phyloP scores from a whole-genome alignment of 108 stramenopile species.

The Pseudonitzschia delicatissima region DNA sequence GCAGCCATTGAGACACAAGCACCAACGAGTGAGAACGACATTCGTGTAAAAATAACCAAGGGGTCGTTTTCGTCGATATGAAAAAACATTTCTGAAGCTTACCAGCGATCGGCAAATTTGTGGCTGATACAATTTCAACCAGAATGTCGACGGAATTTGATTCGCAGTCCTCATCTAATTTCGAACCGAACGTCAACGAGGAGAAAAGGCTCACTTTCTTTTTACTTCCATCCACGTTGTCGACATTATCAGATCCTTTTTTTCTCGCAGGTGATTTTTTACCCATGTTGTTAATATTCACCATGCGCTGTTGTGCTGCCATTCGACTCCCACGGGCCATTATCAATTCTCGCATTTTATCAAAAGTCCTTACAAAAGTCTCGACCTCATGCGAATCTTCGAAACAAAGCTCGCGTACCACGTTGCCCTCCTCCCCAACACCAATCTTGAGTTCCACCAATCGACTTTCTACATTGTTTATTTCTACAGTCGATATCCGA shows the following conservation, averaged over 20 bases:
- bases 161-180: background rate
- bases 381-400: conserved; percentile 19
- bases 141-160: conserved; percentile 16
- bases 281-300: no score
- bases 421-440: background rate
- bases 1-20: background rate
- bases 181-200: background rate
- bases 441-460: conserved; percentile 16
- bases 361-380: conserved; percentile 22
- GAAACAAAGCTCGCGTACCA: conserved; percentile 16
- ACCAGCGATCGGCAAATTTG: conserved; percentile 27
- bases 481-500: conserved; percentile 7
- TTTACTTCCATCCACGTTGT: background rate
- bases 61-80: background rate
- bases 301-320: conserved; percentile 3
- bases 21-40: background rate
- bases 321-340: background rate
- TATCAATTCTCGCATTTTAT: conserved; percentile 15
- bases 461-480: background rate
- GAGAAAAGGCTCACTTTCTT: background rate
- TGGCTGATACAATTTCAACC: conserved; percentile 42
- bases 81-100: background rate
- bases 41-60: background rate
- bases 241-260: background rate
- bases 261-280: background rate